Evolutionary conservation across 805 yeast species (phyloP).

Genomic region (Wickerhamomyces silvicola): DNA sequence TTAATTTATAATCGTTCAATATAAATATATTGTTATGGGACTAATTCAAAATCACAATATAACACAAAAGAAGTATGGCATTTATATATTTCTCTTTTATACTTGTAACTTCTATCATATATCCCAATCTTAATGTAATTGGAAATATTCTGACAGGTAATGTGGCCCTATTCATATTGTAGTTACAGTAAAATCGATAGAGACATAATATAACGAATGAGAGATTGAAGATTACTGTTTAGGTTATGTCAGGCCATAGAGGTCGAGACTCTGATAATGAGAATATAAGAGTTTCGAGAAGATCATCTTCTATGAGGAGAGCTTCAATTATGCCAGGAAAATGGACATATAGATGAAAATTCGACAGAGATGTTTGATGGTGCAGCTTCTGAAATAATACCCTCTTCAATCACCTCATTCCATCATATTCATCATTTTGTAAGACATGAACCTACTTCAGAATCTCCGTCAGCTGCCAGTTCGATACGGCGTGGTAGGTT

Average conservation of each 20-base stretch:
- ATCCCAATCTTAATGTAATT: too few relatives aligned
- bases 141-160: too few relatives aligned
- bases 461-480: constrained; percentile 22
- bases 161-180: too few relatives aligned
- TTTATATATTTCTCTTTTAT: too few relatives aligned
- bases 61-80: too few relatives aligned
- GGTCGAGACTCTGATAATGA: neutral
- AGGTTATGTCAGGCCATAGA: neutral
- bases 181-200: too few relatives aligned
- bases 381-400: constrained; percentile 68
- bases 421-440: constrained; percentile 60
- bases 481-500: constrained; percentile 22
- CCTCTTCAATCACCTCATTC: constrained; percentile 71
- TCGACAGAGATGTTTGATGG: constrained; percentile 71
- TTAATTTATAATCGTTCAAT: too few relatives aligned
- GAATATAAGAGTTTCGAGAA: constrained; percentile 4
- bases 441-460: constrained; percentile 12
- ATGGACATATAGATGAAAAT: constrained; percentile 44
- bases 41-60: too few relatives aligned
- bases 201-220: too few relatives aligned
- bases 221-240: too few relatives aligned
- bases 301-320: constrained; percentile 25
- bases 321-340: constrained; percentile 25
- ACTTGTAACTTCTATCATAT: too few relatives aligned
- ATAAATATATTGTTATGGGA: too few relatives aligned